These are phyloP conservation scores for Rubia occidens DNA, from an alignment of 305 asterid species.

Conservation along the genomic window DNA sequence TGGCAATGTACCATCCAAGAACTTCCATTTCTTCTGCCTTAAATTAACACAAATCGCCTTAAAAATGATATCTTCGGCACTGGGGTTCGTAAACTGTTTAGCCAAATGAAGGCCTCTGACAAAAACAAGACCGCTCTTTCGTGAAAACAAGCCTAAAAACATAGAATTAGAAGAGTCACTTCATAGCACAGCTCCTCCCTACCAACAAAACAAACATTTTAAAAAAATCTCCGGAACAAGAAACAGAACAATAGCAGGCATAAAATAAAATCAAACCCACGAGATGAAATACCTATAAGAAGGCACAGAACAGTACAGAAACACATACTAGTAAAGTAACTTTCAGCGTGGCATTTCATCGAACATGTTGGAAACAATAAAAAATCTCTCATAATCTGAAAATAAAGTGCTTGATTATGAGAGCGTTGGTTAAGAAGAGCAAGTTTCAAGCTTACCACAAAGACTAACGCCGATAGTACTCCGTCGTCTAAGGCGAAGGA, in stretches of 20 bases:
- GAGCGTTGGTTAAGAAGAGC: background rate
- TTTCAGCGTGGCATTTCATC: conserved; percentile 5
- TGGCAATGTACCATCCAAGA: conserved; percentile 40
- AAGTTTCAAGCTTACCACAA: background rate
- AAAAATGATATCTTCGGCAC: conserved; percentile 46
- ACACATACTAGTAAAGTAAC: background rate
- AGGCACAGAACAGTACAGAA: background rate
- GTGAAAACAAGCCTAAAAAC: conserved; percentile 41
- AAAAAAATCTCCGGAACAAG: background rate
- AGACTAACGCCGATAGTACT: background rate
- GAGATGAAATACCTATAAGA: background rate
- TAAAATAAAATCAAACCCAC: background rate
- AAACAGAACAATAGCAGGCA: background rate
- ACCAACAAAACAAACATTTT: conserved; percentile 6
- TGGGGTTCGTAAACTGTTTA: conserved; percentile 34
- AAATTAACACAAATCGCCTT: conserved; percentile 51
- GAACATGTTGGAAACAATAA: background rate
- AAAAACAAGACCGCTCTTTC: conserved; percentile 32
- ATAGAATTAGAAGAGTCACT: conserved; percentile 37
- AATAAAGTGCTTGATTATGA: background rate
- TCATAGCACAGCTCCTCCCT: conserved; percentile 18
- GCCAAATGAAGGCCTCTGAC: conserved; percentile 46
- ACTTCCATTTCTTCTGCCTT: conserved; percentile 61
- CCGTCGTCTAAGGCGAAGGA: background rate
- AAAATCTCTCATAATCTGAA: background rate